Base-by-base conservation (phyloP, 164 flowering plant species). In the Tinospora cordifolia region DNA sequence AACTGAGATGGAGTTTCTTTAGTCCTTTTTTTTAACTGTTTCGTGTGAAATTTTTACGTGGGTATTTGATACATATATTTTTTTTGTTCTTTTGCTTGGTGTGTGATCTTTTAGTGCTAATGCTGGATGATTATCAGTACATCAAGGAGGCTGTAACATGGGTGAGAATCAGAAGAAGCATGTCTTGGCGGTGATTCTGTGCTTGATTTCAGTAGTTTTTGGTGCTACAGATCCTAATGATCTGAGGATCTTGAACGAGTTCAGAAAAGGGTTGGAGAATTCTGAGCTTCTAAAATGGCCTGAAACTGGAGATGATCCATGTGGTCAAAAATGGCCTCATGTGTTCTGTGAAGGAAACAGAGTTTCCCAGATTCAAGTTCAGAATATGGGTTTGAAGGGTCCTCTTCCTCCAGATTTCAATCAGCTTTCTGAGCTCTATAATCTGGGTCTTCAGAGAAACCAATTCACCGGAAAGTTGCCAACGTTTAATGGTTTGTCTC, bases 271-370 rank as follows among this genome's bases (percentile, higher is more conserved):
- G 11, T 80, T 91, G 75, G 83, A 84, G 21, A 91, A 91, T 70
- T 80, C 92, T 3, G 87, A 85, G 79, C 85, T 90, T 22, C 78
- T 91, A 24, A 78, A 85, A 68, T 91, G 97, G 97, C 93, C 95
- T 5, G 75, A 40, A 0, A 66, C 74, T 26, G 87, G 79, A 3
- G 75, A 75, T 69, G 92, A 92, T 78, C 97, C 97, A 0, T 92
- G 97, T 72, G 96, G 96, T 4, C 76, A 82, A 34, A 75, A 73
- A 34, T 92, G 97, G 97, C 84, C 84, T 26, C 83, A 87, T 75
- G 81, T 92, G 8, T 86, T 67, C 79, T 92, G 97, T 70, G 24
- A 65, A 44, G 84, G 79, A 22, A 49, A 74, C 15, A 80, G 92
- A 76, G 84, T 92, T 40, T 15, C 92, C 8, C 97, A 92, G 71